Percentiles rank a stretch among this genome's conserved stretches.
Conservation (phyloP, 129 eudicot species). For the Calendula officinalis region DNA sequence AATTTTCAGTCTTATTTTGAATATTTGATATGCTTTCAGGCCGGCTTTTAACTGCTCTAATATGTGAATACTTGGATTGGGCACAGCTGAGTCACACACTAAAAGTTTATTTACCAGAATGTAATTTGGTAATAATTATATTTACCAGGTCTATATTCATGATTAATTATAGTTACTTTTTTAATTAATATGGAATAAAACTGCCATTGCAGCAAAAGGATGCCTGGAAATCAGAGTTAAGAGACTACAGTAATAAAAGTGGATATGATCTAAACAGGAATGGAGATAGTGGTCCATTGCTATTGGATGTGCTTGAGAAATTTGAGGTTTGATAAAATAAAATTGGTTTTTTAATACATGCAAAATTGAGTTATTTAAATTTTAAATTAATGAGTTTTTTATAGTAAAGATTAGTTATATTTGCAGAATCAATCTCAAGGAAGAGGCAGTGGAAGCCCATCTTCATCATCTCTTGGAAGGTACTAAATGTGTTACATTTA, state of each 20-base stretch:
- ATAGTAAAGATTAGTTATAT: not conserved
- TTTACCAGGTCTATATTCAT: not conserved
- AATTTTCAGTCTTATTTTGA: not conserved
- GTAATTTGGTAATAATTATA: conserved; percentile 66
- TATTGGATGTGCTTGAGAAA: conserved; percentile 94
- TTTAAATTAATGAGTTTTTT: not conserved
- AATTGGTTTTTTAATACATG: not conserved
- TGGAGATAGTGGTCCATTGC: conserved; percentile 92
- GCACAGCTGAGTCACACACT: conserved; percentile 83
- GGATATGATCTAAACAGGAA: conserved; percentile 89
- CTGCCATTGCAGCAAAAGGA: conserved; percentile 75
- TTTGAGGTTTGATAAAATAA: conserved; percentile 54
- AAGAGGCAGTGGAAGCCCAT: conserved; percentile 66
- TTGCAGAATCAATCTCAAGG: conserved; percentile 81
- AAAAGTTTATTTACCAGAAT: conserved; percentile 90
- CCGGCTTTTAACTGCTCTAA: conserved; percentile 75
- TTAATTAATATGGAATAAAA: conserved; percentile 12
- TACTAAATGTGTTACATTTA: conserved; percentile 10
- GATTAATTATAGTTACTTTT: not conserved
- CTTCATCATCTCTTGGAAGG: conserved; percentile 92
- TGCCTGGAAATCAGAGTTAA: conserved; percentile 90
- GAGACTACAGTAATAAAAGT: conserved; percentile 80
- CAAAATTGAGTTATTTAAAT: not conserved
- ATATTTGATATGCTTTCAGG: conserved; percentile 50
- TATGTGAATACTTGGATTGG: conserved; percentile 99